phyloP scores from a whole-genome alignment of 805 yeast genomes.

The Saccharomycopsis fodiens region DNA sequence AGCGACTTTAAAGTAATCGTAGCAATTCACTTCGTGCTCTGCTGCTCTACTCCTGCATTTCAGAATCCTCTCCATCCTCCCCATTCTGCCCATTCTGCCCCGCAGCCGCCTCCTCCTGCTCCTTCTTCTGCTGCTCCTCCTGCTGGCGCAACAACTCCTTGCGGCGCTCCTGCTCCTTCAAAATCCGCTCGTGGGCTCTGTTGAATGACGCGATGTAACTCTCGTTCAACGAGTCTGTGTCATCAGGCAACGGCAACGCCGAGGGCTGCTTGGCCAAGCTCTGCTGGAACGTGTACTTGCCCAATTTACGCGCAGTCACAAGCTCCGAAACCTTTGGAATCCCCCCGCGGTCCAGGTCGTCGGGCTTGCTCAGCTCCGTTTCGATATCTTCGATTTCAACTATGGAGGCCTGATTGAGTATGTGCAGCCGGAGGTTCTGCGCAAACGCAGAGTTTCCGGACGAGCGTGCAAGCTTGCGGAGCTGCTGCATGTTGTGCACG shows the following conservation, averaged over 20 bases:
- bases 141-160: neutral
- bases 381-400: neutral
- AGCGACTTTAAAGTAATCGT: too few species aligned
- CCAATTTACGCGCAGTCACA: constrained; percentile 17
- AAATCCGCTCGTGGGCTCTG: constrained; percentile 13
- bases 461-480: constrained; percentile 14
- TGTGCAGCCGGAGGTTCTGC: constrained; percentile 11
- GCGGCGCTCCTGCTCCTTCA: constrained; percentile 5
- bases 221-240: constrained; percentile 13
- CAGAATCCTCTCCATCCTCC: too few species aligned
- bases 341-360: constrained; percentile 1
- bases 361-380: neutral
- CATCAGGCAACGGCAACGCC: constrained; percentile 18
- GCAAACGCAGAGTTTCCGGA: constrained; percentile 12
- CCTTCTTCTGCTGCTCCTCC: neutral
- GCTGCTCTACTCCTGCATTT: too few species aligned
- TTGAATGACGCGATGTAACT: constrained; percentile 18
- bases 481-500: constrained; percentile 43
- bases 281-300: constrained; percentile 18
- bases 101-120: neutral
- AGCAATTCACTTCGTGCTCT: too few species aligned
- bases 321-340: constrained; percentile 19
- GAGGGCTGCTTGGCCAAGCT: constrained; percentile 16
- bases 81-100: too few species aligned
- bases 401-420: constrained; percentile 9